These are phyloP conservation scores for Diplosphaera chodatii DNA, from an alignment of 139 green algal genomes.

Conservation along the genomic window DNA sequence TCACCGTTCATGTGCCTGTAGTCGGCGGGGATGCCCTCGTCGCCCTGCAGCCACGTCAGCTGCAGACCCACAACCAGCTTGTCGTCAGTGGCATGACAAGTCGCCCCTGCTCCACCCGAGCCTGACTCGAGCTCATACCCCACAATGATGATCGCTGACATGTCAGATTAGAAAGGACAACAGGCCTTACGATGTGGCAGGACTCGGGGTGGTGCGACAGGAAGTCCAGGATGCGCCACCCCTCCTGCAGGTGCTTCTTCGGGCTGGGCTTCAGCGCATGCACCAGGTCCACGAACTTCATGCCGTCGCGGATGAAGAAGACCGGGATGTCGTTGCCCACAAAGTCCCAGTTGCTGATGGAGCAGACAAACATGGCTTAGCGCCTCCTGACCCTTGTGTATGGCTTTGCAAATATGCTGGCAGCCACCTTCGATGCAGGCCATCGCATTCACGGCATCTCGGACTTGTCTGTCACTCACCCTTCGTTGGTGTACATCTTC, in stretches of 20 bases:
- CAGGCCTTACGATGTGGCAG: slow-evolving; percentile 36
- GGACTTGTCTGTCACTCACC: no score
- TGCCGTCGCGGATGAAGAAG: slow-evolving; percentile 63
- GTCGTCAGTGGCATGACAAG: no score
- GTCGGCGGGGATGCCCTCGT: slow-evolving; percentile 35
- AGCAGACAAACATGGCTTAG: no score
- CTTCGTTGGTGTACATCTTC: slow-evolving; percentile 54
- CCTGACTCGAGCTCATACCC: no score
- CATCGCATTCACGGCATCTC: no score
- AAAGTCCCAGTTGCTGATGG: no score
- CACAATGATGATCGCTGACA: no score
- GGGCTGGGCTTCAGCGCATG: slow-evolving; percentile 58
- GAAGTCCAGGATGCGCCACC: slow-evolving; percentile 48
- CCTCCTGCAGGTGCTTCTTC: slow-evolving; percentile 45
- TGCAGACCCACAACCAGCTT: neutral
- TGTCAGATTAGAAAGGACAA: no score
- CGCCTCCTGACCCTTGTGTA: no score
- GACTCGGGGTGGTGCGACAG: slow-evolving; percentile 41
- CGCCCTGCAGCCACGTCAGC: slow-evolving; percentile 37
- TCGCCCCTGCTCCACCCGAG: no score
- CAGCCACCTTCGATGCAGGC: no score
- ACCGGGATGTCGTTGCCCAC: slow-evolving; percentile 21
- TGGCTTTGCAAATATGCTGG: no score
- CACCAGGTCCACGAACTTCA: slow-evolving; percentile 61
- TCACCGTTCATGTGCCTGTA: slow-evolving; percentile 43